Conservation (phyloP, 495 filamentous ascomycete genomes). For the Hyaloscypha finlandica region DNA sequence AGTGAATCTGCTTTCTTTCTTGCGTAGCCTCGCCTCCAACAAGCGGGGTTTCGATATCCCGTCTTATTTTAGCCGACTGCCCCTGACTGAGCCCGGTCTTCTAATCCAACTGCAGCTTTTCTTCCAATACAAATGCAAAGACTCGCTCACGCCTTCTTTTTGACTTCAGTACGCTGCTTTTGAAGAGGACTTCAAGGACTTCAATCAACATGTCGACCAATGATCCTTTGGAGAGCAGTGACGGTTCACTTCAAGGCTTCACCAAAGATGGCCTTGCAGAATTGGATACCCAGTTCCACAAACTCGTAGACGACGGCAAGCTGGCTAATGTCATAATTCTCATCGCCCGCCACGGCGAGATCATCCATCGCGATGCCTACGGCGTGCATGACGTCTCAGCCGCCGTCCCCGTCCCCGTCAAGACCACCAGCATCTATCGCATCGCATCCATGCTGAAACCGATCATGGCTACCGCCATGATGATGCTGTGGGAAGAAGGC, state of each 20-base stretch:
- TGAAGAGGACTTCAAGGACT: not conserved
- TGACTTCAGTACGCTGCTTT: not conserved
- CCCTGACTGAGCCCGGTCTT: too few species aligned
- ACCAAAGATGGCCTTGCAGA: constrained; percentile 15
- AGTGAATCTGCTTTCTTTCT: too few species aligned
- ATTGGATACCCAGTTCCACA: not conserved
- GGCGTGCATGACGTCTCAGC: constrained; percentile 7
- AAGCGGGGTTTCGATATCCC: too few species aligned
- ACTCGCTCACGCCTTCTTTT: too few species aligned
- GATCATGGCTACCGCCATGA: not conserved
- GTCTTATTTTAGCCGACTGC: too few species aligned
- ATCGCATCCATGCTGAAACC: constrained; percentile 13
- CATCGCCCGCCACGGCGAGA: constrained; percentile 9
- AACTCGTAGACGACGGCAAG: constrained; percentile 7
- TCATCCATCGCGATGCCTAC: constrained; percentile 8
- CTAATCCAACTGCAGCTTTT: too few species aligned
- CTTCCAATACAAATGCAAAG: too few species aligned
- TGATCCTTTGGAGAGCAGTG: not conserved
- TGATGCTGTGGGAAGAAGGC: constrained; percentile 16
- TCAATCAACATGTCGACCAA: not conserved
- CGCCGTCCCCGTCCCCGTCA: not conserved
- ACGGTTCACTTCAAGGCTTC: constrained; percentile 2
- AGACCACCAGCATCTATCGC: constrained; percentile 14
- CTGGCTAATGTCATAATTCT: constrained; percentile 5
- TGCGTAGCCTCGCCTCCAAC: too few species aligned